These are phyloP conservation scores for Dioscorea dumetorum DNA, from an alignment of 106 monocot species.

Conservation along the genomic window DNA sequence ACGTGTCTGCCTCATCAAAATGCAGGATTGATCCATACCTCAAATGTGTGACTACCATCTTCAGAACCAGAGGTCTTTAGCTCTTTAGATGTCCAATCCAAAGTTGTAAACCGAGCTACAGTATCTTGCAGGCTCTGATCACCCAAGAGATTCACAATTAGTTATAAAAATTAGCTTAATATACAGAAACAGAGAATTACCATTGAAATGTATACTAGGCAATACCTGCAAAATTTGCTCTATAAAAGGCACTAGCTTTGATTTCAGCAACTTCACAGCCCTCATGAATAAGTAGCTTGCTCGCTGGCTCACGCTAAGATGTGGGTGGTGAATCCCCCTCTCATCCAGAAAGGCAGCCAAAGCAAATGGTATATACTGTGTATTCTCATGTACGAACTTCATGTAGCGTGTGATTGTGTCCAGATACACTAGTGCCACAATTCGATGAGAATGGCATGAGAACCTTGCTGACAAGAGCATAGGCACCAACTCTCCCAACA, in stretches of 20 bases:
- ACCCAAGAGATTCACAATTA: conserved; percentile 5
- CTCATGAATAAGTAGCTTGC: conserved; percentile 96
- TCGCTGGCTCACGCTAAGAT: conserved; percentile 62
- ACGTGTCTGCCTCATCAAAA: too few relatives aligned
- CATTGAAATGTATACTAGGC: background rate
- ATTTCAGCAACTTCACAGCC: conserved; percentile 75
- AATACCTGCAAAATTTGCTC: conserved; percentile 83
- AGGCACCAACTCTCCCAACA: conserved; percentile 61
- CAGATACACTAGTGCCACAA: conserved; percentile 81
- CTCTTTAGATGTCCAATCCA: conserved; percentile 59
- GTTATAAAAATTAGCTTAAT: background rate
- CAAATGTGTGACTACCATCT: conserved; percentile 93
- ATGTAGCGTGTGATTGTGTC: conserved; percentile 77
- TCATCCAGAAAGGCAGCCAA: conserved; percentile 80
- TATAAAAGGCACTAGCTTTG: conserved; percentile 71
- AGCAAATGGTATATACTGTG: conserved; percentile 62
- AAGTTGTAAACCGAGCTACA: conserved; percentile 50
- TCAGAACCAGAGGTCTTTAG: conserved; percentile 59
- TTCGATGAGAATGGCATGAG: conserved; percentile 70
- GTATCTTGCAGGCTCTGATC: conserved; percentile 75
- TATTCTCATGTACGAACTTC: conserved; percentile 90
- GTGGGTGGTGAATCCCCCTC: conserved; percentile 78
- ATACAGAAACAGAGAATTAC: background rate
- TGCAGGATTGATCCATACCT: conserved; percentile 28
- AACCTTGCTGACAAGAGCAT: conserved; percentile 73